Base-by-base conservation (phyloP, 2,329 filamentous ascomycete species). In the Diaporthe amygdali region DNA sequence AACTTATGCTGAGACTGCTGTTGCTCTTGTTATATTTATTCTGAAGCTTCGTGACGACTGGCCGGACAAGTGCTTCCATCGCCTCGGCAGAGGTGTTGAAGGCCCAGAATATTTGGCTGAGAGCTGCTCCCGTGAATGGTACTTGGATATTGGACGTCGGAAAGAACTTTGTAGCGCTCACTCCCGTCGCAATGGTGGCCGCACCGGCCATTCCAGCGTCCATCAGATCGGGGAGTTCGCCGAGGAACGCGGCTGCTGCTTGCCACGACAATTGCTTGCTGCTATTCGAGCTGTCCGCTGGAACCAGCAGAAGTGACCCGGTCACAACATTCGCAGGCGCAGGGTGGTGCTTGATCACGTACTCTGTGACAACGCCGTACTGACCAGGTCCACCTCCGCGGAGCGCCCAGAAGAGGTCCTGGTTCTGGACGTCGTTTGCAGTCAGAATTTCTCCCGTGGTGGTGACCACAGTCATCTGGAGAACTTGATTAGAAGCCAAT, bases 401-500 rank as follows among this genome's bases (percentile, higher is more conserved):
- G 22, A 75, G 52, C 2, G 73, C 70, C 72, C 72, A 75, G 17
- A 72, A 32, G 4, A 75, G 67, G 17, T 74, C 72, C 37, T 69
- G 69, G 41, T 75, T 75, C 4, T 72, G 69, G 3, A 34, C 39
- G 7, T 70, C 69, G 39, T 74, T 70, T 7, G 59, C 72, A 7
- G 70, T 59, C 8, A 74, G 68, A 9, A 74, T 55, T 0, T 70
- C 51, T 0, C 79, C 79, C 0, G 75, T 56, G 0, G 74, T 72
- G 0, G 76, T 78, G 5, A 81, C 74, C 0, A 80, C 74, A 2
- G 68, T 75, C 12, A 70, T 74, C 68, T 80, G 77, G 30, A 76
- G 72, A 6, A 79, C 71, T 8, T 79, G 73, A 22, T 78, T 76
- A 0, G 77, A 75, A 0, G 72, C 74, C 3, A 80, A 70, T 3